A percentile compares a stretch with the other conserved stretches of the same genome.
Conservation (phyloP, 306 rosid genomes). For the Rosa chinensis region DNA sequence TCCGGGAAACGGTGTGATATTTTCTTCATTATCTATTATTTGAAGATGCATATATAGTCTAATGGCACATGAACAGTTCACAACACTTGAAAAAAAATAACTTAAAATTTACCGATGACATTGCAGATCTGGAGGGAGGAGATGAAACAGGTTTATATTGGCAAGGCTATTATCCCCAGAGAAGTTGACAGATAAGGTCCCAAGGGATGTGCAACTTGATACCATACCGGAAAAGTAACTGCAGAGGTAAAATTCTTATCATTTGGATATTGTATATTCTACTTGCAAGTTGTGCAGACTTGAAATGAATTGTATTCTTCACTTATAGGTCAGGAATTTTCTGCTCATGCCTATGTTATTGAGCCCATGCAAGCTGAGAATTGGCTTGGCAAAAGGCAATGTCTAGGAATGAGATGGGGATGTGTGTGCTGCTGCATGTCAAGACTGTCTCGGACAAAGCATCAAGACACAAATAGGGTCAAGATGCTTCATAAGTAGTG, state of each 20-base stretch:
- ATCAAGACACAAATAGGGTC: not conserved
- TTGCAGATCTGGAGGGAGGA: slow-evolving; percentile 94
- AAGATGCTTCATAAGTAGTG: not conserved
- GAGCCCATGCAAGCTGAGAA: slow-evolving; percentile 10
- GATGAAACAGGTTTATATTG: slow-evolving; percentile 81
- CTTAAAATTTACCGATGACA: slow-evolving; percentile 4
- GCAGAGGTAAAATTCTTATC: slow-evolving; percentile 15
- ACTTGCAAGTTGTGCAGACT: not conserved
- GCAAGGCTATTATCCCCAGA: slow-evolving; percentile 52
- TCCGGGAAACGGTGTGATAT: slow-evolving; percentile 75
- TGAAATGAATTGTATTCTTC: not conserved
- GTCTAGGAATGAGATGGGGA: not conserved
- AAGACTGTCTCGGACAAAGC: not conserved
- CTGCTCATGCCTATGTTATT: not conserved
- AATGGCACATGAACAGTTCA: not conserved
- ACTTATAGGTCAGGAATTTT: slow-evolving; percentile 4
- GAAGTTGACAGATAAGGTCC: slow-evolving; percentile 57
- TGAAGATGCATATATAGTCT: not conserved
- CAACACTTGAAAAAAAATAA: not conserved
- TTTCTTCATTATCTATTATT: not conserved
- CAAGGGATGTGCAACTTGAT: slow-evolving; percentile 16
- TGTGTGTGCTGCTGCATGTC: not conserved
- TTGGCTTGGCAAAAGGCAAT: slow-evolving; percentile 1
- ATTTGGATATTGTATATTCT: not conserved
- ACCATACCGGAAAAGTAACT: slow-evolving; percentile 19